Evolutionary conservation across 495 filamentous ascomycete genomes (phyloP).

Genomic region (Elaphomyces granulatus): DNA sequence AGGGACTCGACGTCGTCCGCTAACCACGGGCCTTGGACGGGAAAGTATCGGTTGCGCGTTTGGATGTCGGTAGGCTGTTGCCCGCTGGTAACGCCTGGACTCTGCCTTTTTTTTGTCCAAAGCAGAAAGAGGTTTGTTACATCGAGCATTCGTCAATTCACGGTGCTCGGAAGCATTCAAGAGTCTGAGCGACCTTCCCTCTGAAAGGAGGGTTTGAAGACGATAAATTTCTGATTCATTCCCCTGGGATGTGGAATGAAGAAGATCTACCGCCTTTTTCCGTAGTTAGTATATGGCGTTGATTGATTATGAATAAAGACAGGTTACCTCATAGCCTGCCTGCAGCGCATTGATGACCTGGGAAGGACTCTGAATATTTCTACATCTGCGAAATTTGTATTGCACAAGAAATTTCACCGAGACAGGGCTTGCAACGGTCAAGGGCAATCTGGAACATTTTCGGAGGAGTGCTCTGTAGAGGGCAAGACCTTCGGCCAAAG

Average conservation of each 20-base stretch:
- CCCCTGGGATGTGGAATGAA: conserved; percentile 26
- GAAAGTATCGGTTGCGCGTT: conserved; percentile 27
- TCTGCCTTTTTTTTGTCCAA: conserved; percentile 17
- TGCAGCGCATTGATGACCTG: conserved; percentile 40
- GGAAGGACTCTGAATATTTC: conserved; percentile 36
- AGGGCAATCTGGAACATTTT: conserved; percentile 37
- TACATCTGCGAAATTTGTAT: conserved; percentile 45
- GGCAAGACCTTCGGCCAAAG: conserved; percentile 41
- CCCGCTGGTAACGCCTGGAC: conserved; percentile 13
- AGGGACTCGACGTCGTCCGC: conserved; percentile 45
- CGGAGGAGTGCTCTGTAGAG: conserved; percentile 60
- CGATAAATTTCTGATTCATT: conserved; percentile 4
- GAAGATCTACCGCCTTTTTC: conserved; percentile 24
- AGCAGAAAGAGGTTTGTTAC: conserved; percentile 11
- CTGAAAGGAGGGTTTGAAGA: background rate
- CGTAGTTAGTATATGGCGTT: conserved; percentile 9
- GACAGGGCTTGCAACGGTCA: conserved; percentile 9
- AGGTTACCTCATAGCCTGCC: conserved; percentile 49
- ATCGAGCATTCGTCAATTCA: conserved; percentile 2
- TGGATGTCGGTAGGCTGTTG: conserved; percentile 21
- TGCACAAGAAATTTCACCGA: conserved; percentile 32
- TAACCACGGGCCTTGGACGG: conserved; percentile 32
- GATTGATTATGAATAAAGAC: background rate
- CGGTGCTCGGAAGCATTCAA: conserved; percentile 8
- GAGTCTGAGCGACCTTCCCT: background rate